Evolutionary conservation across 768 basidiomycete genomes (phyloP), one percentile per base, ranked within the genome.

Genomic region (Punctularia strigosozonata): DNA sequence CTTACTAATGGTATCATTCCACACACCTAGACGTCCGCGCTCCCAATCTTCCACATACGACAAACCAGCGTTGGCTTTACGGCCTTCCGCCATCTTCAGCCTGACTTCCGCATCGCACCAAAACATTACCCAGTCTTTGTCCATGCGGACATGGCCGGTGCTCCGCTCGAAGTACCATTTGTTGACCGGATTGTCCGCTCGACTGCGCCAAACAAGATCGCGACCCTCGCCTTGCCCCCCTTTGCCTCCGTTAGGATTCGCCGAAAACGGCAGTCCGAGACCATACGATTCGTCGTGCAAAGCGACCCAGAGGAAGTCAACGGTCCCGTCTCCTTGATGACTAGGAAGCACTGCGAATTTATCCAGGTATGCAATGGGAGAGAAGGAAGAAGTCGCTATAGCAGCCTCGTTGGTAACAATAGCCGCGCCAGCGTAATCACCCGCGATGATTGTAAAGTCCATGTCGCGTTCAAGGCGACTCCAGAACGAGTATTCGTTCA

Each of bases 141-240:
- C 83, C 66, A 82, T 73, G 46, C 86, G 72, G 26, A 90, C 45
- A 61, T 97, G 92, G 15, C 95, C 95, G 15, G 81, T 83, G 54
- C 83, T 86, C 24, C 95, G 78, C 53, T 99, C 95, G 47, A 89
- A 97, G 62, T 99, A 99, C 95, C 95, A 99, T 61, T 91, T 94
- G 63, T 99, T 99, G 41, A 98, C 78, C 0, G 91, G 92, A 58
- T 99, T 99, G 61, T 95, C 72, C 5, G 83, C 70, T 39, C 95
- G 72, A 55, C 80, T 85, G 33, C 95, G 76, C 95, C 95, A 99
- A 26, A 99, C 90, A 42, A 99, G 71, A 54, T 98, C 95, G 31
- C 78, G 69, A n/a, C 92, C 91, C 55, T 83, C 75, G 20, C 94
- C 92, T 41, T 74, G 68, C 23, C 94, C 95, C 39, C 80, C 77